Conservation (phyloP, 2,329 filamentous ascomycete species). For the Fusarium compactum region DNA sequence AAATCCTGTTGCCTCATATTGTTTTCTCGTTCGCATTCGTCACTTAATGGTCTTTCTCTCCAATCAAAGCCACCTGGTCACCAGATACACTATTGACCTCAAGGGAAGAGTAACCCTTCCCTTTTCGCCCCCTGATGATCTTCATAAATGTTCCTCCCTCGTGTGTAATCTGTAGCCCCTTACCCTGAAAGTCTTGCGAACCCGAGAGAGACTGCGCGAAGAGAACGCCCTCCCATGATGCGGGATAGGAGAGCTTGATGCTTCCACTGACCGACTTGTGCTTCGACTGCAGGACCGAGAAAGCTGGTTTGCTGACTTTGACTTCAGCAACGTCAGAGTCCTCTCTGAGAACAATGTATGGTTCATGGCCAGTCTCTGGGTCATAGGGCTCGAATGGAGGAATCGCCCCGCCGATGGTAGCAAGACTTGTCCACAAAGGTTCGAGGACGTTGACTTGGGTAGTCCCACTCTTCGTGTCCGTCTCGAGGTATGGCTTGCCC, state of each 20-base stretch:
- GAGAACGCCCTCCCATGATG: constrained; percentile 63
- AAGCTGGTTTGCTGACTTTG: constrained; percentile 24
- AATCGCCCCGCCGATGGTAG: constrained; percentile 12
- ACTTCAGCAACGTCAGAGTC: not conserved
- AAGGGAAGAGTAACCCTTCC: constrained; percentile 52
- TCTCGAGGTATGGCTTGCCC: constrained; percentile 52
- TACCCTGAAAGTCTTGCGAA: constrained; percentile 55
- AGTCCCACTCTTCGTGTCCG: constrained; percentile 59
- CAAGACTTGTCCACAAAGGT: constrained; percentile 56
- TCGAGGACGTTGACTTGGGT: constrained; percentile 57
- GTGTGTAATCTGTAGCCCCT: constrained; percentile 55
- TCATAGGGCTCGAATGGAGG: constrained; percentile 33
- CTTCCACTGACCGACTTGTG: constrained; percentile 61
- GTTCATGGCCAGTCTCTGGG: constrained; percentile 34
- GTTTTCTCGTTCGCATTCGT: not conserved
- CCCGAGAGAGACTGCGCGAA: constrained; percentile 57
- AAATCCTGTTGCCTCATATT: not conserved
- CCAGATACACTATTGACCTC: constrained; percentile 51
- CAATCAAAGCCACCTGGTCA: constrained; percentile 46
- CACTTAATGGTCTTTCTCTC: constrained; percentile 14
- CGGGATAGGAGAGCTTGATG: constrained; percentile 60
- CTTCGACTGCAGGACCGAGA: constrained; percentile 54
- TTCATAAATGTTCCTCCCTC: constrained; percentile 51
- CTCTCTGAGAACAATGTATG: constrained; percentile 35
- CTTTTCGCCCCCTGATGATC: constrained; percentile 57